phyloP scores from a whole-genome alignment of 2,329 filamentous ascomycete species.

The Fusarium zealandicum region DNA sequence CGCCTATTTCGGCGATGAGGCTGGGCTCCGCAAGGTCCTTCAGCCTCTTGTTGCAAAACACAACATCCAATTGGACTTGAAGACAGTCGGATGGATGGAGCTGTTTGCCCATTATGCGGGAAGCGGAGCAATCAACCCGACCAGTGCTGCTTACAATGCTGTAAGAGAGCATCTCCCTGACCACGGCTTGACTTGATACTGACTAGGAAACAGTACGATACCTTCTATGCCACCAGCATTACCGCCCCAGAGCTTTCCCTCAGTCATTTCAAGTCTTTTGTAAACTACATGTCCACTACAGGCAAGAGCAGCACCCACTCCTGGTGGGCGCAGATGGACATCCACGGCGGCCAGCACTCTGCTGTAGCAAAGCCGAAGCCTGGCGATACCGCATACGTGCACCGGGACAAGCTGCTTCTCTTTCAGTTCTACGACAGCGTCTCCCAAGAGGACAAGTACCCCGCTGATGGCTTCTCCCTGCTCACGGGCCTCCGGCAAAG shows the following conservation, averaged over 20 bases:
- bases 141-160: slow-evolving; percentile 32
- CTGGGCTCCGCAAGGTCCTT: slow-evolving; percentile 23
- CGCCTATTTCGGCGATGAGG: slow-evolving; percentile 35
- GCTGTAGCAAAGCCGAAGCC: slow-evolving; percentile 45
- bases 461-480: slow-evolving; percentile 45
- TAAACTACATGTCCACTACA: slow-evolving; percentile 33
- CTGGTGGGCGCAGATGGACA: slow-evolving; percentile 43
- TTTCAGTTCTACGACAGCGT: slow-evolving; percentile 58
- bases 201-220: slow-evolving; percentile 37
- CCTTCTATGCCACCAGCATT: slow-evolving; percentile 44
- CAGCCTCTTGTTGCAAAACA: slow-evolving; percentile 33
- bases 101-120: slow-evolving; percentile 38
- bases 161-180: slow-evolving; percentile 13
- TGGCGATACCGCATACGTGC: slow-evolving; percentile 47
- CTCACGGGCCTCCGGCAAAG: slow-evolving; percentile 46
- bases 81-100: slow-evolving; percentile 39
- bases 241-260: slow-evolving; percentile 34
- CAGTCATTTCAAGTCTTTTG: slow-evolving; percentile 37
- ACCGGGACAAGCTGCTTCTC: slow-evolving; percentile 56
- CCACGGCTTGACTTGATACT: neutral
- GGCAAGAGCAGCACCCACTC: slow-evolving; percentile 31
- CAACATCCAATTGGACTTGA: slow-evolving; percentile 14
- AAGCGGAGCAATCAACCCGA: slow-evolving; percentile 32
- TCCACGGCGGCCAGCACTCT: slow-evolving; percentile 47
- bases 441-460: slow-evolving; percentile 38